Evolutionary conservation across 306 rosid species (phyloP).

Genomic region (Erythrophleum fordii): DNA sequence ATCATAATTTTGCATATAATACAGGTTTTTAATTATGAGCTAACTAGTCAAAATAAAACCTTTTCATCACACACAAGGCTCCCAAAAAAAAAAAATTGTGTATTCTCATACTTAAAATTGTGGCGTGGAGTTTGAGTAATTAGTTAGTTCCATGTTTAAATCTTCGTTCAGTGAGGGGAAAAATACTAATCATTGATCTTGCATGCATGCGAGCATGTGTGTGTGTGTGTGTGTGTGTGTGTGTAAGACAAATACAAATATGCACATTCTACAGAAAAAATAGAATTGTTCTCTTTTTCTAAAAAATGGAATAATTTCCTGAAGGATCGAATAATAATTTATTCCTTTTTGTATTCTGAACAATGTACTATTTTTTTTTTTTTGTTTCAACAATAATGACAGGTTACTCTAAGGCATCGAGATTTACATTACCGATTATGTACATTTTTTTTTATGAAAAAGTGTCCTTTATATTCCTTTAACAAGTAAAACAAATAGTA

Average conservation of each 20-base stretch:
- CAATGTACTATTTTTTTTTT: not conserved
- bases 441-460: not conserved
- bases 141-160: not conserved
- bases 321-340: not conserved
- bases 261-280: not conserved
- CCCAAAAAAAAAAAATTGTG: too few relatives aligned
- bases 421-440: not conserved
- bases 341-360: not conserved
- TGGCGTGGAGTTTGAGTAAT: not conserved
- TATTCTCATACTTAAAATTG: not conserved
- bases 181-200: not conserved
- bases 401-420: not conserved
- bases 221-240: not conserved
- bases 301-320: not conserved
- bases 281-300: not conserved
- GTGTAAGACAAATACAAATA: not conserved
- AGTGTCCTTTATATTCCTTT: not conserved
- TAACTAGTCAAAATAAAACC: not conserved
- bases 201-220: not conserved
- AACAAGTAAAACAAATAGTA: too few relatives aligned
- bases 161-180: not conserved
- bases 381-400: not conserved
- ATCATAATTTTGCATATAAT: not conserved
- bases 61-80: not conserved
- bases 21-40: not conserved